Evolutionary conservation across 1,139 yeast genomes (phyloP).

Genomic region (Magnusiomyces starmeri): DNA sequence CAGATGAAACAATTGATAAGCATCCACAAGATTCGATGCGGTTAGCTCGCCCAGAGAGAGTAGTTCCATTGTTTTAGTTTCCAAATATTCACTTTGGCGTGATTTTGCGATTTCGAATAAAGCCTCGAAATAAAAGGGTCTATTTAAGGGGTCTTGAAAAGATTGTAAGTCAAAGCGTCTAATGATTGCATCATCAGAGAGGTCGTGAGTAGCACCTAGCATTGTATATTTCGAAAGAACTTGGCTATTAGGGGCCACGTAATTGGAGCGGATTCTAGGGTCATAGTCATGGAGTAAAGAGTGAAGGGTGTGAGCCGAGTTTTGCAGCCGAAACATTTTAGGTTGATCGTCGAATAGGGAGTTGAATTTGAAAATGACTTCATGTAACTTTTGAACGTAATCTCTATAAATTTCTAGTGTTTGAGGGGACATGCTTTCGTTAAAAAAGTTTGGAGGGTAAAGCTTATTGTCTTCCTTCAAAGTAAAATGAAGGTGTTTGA

Average conservation of each 20-base stretch:
- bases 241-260: background rate
- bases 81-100: slow-evolving; percentile 42
- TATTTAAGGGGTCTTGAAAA: slow-evolving; percentile 46
- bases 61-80: slow-evolving; percentile 48
- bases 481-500: slow-evolving; percentile 41
- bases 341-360: background rate
- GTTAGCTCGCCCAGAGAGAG: slow-evolving; percentile 56
- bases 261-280: background rate
- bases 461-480: slow-evolving; percentile 38
- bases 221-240: background rate
- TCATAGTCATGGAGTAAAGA: background rate
- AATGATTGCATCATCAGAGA: slow-evolving; percentile 54
- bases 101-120: slow-evolving; percentile 42
- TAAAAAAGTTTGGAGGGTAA: slow-evolving; percentile 52
- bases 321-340: background rate
- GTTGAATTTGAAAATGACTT: background rate
- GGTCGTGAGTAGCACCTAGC: slow-evolving; percentile 53
- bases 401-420: background rate
- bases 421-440: slow-evolving; percentile 22
- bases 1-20: slow-evolving; percentile 51
- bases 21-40: slow-evolving; percentile 47
- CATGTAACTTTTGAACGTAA: slow-evolving; percentile 1
- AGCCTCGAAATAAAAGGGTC: slow-evolving; percentile 65
- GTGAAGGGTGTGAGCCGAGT: background rate
- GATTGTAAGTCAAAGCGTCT: slow-evolving; percentile 53